A percentile compares a stretch with the other conserved stretches of the same genome.
Conservation (phyloP, 257 asterid genomes). For the Eucommia ulmoides region DNA sequence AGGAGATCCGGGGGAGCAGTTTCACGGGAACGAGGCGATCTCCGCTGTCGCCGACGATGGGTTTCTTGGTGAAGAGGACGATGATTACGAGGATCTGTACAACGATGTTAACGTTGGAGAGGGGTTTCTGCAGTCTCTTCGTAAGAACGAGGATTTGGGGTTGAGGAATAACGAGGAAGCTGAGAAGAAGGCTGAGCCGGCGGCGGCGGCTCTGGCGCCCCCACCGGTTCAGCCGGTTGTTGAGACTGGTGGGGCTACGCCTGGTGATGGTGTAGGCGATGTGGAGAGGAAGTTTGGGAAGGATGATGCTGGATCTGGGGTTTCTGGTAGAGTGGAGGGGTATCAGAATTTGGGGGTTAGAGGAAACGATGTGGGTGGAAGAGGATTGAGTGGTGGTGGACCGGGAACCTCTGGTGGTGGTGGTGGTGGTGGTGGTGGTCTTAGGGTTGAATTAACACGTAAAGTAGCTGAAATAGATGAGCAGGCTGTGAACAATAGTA, state of each 20-base stretch:
- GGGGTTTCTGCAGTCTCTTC: constrained; percentile 57
- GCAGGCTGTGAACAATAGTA: constrained; percentile 13
- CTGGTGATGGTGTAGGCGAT: constrained; percentile 8
- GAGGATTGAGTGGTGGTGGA: constrained; percentile 2
- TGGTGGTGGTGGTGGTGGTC: constrained; percentile 5
- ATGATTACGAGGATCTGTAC: constrained; percentile 89
- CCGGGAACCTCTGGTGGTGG: constrained; percentile 18
- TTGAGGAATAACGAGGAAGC: constrained; percentile 27
- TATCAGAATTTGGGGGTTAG: constrained; percentile 30
- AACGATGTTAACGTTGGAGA: constrained; percentile 95
- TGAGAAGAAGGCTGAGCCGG: constrained; percentile 17
- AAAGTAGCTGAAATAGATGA: constrained; percentile 11
- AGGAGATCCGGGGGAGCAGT: constrained; percentile 54
- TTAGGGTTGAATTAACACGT: constrained; percentile 19
- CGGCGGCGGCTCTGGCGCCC: constrained; percentile 1
- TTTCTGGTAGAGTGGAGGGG: constrained; percentile 23
- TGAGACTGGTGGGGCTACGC: constrained; percentile 12
- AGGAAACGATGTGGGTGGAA: constrained; percentile 15
- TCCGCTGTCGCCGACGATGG: constrained; percentile 76
- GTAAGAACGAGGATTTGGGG: constrained; percentile 41
- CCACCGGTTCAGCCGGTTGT: constrained; percentile 18
- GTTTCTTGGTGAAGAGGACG: constrained; percentile 68
- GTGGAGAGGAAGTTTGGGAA: constrained; percentile 26
- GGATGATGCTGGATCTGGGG: constrained; percentile 19
- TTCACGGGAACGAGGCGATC: constrained; percentile 66